Percentiles rank a stretch among this genome's conserved stretches.
Conservation (phyloP, 257 asterid genomes). For the Phtheirospermum japonicum region DNA sequence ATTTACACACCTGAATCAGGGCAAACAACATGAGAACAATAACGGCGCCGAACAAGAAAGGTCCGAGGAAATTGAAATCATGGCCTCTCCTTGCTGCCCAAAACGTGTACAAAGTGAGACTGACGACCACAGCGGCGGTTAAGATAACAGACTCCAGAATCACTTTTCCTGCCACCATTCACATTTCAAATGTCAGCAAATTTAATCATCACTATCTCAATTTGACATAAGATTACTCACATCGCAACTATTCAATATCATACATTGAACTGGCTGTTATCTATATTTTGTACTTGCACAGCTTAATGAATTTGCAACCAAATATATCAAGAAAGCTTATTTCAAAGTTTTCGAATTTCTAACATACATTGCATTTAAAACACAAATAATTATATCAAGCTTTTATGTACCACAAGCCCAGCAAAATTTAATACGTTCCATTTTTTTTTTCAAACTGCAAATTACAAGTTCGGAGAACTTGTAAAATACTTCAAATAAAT, state of each 20-base stretch:
- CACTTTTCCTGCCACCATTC: slow-evolving; percentile 38
- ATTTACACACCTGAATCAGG: slow-evolving; percentile 38
- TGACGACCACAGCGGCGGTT: slow-evolving; percentile 42
- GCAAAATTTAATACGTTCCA: too few relatives aligned
- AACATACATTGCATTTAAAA: too few relatives aligned
- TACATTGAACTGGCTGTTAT: too few relatives aligned
- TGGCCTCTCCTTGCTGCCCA: slow-evolving; percentile 55
- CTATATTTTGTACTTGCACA: too few relatives aligned
- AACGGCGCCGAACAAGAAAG: slow-evolving; percentile 43
- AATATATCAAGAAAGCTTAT: background rate
- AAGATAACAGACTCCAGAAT: slow-evolving; percentile 44
- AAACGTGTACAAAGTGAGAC: slow-evolving; percentile 47
- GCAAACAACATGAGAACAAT: slow-evolving; percentile 38
- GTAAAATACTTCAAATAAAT: too few relatives aligned
- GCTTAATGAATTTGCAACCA: background rate
- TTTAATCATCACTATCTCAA: background rate
- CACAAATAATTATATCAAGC: too few relatives aligned
- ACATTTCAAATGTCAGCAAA: background rate
- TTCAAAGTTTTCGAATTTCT: too few relatives aligned
- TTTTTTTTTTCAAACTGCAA: too few relatives aligned
- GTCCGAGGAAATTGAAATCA: slow-evolving; percentile 49
- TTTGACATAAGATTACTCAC: background rate
- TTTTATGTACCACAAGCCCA: too few relatives aligned
- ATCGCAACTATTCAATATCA: too few relatives aligned
- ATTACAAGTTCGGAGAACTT: too few relatives aligned